Base-by-base conservation (phyloP, 768 basidiomycete species). In the Leccinum olivaceopallidum region DNA sequence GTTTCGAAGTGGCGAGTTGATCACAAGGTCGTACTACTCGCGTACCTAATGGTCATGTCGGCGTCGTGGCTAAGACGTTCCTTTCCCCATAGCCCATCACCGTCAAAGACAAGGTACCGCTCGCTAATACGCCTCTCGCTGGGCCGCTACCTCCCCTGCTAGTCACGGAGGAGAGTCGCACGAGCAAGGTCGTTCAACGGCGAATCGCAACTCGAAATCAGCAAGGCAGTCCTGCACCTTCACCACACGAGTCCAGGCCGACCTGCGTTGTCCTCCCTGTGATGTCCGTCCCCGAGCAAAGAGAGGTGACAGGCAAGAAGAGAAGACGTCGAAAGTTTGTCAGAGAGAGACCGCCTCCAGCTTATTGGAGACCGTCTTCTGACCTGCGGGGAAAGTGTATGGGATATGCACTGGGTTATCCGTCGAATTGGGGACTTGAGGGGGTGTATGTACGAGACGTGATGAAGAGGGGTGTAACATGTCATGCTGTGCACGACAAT, bases 391-490 rank as follows among this genome's bases (percentile, higher is more conserved):
- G 66, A 34, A 67, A 66, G 58, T 69, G 71, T 60, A 52, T 69
- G 63, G 73, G 74, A 14, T 74, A 75, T 58, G 73, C 64, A 2
- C 34, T 74, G 16, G 73, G 73, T 0, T 74, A 75, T 63, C 74
- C 74, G 24, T 68, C 72, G 42, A 69, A 58, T 47, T 74, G 70
- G 72, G 64, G 60, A 36, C 54, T 65, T 59, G 49, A 61, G 34
- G 56, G n/a, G 51, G 56, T 10, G 8, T 75, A 73, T 53, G 55
- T 60, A 7, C 73, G 69, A 32, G 72, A 73, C 54, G 32, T 52
- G 49, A 73, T 73, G 72, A 72, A 64, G 56, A 66, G 48, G 62
- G 73, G 62, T 65, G 22, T 28, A 51, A 50, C 37, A 7, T 65
- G 60, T 61, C 61, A 69, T 69, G 69, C 65, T 64, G 69, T 63